Evolutionary conservation across 768 basidiomycete species (phyloP).

Genomic region (Clitopilus hobsonii): DNA sequence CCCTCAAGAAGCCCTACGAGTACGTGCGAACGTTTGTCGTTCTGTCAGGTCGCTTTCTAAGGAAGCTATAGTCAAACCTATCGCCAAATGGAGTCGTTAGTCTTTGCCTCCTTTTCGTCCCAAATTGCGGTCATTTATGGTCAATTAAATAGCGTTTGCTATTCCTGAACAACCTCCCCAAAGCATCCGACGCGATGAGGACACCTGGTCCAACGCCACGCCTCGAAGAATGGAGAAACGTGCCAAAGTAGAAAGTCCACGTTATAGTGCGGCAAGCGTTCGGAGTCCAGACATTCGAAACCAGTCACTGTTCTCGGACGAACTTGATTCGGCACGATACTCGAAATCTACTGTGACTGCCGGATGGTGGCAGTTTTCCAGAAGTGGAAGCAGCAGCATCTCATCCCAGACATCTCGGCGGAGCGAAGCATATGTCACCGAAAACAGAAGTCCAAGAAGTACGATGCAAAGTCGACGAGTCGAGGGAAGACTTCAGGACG

Average conservation of each 20-base stretch:
- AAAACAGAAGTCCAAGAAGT: neutral
- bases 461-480: neutral
- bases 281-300: neutral
- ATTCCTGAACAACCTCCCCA: neutral
- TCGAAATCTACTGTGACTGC: neutral
- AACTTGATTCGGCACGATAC: neutral
- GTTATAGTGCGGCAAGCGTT: neutral
- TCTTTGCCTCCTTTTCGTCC: neutral
- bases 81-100: neutral
- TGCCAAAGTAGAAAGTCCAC: neutral
- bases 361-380: neutral
- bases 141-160: neutral
- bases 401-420: neutral
- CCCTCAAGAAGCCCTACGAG: neutral
- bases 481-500: neutral
- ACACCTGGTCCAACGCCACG: neutral
- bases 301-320: neutral
- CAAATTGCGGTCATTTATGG: neutral
- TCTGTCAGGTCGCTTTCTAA: neutral
- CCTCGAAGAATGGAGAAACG: neutral
- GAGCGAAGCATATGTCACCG: neutral
- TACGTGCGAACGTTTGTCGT: neutral
- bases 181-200: neutral
- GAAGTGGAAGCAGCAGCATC: neutral
- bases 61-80: neutral